Evolutionary conservation across 2,329 filamentous ascomycete genomes (phyloP), one percentile per base, ranked within the genome.

Genomic region (Metarhizium sp.): DNA sequence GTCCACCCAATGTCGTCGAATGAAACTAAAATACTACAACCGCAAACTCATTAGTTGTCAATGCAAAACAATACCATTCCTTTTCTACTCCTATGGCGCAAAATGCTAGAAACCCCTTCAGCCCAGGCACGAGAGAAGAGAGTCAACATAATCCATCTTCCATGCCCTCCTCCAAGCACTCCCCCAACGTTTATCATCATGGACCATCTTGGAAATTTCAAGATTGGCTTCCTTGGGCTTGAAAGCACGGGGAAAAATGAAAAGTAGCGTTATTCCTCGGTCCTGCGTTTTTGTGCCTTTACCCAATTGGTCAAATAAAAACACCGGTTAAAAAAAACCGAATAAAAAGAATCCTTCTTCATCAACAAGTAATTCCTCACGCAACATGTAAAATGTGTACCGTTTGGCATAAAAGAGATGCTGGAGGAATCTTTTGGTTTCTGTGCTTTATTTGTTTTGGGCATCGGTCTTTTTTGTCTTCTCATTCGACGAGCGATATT

Each of bases 81-180:
- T 67, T 68, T 66, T 66, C 67, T 68, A 69, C 66, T 69, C 66
- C 67, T 65, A 64, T 60, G 67, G 62, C 64, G 67, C 64, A 66
- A 52, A 68, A 67, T 69, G 64, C 66, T 63, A 67, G 63, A 66
- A 64, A 64, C 62, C 61, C 61, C 64, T 63, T 63, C 63, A 57
- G 61, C 55, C 61, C 10, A 38, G 40, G 25, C 49, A 42, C 54
- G 61, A 59, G 59, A 62, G 52, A 57, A 53, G 40, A 54, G 65
- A 61, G 65, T 61, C 66, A 64, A 47, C 63, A 64, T 60, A 58
- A 61, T 63, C 61, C 55, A 43, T 52, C 49, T 59, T 51, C 60
- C 58, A 54, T 58, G 53, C 47, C 57, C 55, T 51, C 18, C 42
- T 16, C 56, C 57, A 55, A 52, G 52, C 29, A 18, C 55, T 7